Evolutionary conservation across 345 rosid genomes (phyloP).

Genomic region (Diplotaxis tenuifolia): DNA sequence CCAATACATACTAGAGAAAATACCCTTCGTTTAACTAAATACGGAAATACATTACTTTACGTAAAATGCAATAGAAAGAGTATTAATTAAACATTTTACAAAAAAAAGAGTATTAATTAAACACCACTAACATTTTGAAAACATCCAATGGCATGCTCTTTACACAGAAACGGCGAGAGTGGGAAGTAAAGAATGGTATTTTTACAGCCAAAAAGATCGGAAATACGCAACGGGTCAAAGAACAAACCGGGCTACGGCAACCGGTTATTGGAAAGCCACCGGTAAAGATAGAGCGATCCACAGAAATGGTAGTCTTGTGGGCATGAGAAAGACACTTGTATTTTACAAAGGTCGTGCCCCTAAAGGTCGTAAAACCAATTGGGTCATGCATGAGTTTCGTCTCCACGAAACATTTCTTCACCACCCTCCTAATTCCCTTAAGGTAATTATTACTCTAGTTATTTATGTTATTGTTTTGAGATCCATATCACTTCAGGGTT

Average conservation of each 20-base stretch:
- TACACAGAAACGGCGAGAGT: neutral
- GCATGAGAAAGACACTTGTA: neutral
- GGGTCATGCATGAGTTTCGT: conserved; percentile 1
- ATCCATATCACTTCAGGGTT: neutral
- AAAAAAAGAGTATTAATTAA: too few relatives aligned
- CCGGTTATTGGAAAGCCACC: neutral
- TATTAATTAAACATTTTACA: too few relatives aligned
- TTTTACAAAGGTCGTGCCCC: neutral
- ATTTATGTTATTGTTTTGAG: neutral
- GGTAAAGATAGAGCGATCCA: neutral
- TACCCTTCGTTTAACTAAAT: too few relatives aligned
- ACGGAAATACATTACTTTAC: too few relatives aligned
- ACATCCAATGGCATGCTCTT: neutral
- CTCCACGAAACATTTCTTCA: neutral
- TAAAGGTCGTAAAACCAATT: neutral
- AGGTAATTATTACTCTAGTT: neutral
- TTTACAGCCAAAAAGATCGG: neutral
- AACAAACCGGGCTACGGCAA: neutral
- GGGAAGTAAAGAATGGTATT: neutral
- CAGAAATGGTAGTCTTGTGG: neutral
- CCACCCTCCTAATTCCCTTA: neutral
- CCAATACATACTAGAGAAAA: too few relatives aligned
- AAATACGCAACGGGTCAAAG: neutral
- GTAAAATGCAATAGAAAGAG: too few relatives aligned
- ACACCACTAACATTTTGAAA: neutral